A percentile compares a stretch with the other conserved stretches of the same genome.
Evolutionary conservation across 2,329 filamentous ascomycete genomes (phyloP).

Genomic region (Cercospora sp.): DNA sequence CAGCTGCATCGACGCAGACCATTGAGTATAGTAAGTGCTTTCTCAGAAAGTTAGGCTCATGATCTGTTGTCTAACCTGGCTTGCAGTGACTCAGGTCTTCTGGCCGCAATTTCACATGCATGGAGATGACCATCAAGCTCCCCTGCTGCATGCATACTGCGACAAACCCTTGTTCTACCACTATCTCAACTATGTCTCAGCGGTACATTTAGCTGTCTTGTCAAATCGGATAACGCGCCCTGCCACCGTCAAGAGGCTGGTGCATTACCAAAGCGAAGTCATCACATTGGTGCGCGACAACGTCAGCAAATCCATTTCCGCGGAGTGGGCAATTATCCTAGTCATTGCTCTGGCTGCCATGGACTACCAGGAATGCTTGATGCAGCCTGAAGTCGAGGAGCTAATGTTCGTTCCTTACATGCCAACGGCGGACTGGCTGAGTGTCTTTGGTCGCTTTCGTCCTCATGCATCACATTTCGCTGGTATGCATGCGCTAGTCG

Average conservation of each 20-base stretch:
- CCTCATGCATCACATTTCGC: neutral
- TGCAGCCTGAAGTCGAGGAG: neutral
- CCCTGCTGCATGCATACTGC: neutral
- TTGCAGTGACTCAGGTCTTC: neutral
- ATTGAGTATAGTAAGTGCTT: neutral
- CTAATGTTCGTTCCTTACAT: neutral
- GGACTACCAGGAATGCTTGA: neutral
- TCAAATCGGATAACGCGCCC: neutral
- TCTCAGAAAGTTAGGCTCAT: too few relatives aligned
- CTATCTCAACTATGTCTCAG: neutral
- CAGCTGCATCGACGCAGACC: neutral
- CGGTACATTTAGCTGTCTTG: neutral
- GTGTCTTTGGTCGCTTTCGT: neutral
- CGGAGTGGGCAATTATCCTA: neutral
- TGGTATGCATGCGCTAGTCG: neutral
- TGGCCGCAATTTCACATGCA: neutral
- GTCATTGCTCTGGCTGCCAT: neutral
- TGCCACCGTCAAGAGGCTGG: neutral
- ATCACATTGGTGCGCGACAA: neutral
- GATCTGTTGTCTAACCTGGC: neutral
- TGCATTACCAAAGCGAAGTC: neutral
- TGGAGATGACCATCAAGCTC: constrained; percentile 1
- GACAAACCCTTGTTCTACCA: neutral
- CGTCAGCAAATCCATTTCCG: neutral
- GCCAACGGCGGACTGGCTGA: neutral